Evolutionary conservation across 441 rosid species (phyloP), one percentile per base, ranked within the genome.

Genomic region (Euphorbia celastroides): DNA sequence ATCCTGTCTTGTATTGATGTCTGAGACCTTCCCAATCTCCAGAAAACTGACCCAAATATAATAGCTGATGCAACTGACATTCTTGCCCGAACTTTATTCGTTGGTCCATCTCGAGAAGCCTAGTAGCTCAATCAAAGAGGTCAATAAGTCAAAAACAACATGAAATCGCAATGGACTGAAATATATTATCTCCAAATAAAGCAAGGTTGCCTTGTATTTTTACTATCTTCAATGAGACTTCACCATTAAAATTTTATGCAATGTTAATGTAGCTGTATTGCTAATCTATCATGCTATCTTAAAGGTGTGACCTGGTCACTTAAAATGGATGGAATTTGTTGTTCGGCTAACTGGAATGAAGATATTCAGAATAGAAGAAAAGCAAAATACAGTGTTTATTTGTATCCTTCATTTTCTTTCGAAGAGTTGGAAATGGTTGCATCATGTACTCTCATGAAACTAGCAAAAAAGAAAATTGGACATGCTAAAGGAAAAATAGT

Each of bases 21-120:
- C 81, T 89, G 99, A 59, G 97, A 91, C 73, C 78, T 82, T 71
- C 97, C 99, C 86, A 93, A 88, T 78, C 92, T 91, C 97, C 96
- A 93, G 75, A 93, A 93, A 70, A 93, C 93, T 5, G 97, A 91
- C 72, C 99, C 99, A 86, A 93, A 93, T 75, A 93, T 93, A 78
- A 89, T 73, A 75, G 99, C 97, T 65, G 97, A 91, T 65, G 97
- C 99, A 73, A 91, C 74, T 54, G 99, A 93, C 99, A 93, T 93
- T 79, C 88, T 88, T 72, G 96, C 86, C 60, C 96, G 89, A 69
- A 93, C 99, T 80, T 90, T 89, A 79, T 91, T 93, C 61, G 99
- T 93, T 41, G 99, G 96, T 44, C 95, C 96, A 86, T 93, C 96
- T 67, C 95, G 88, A 75, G 88, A 89, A 76, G 99, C 99, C 97